Evolutionary conservation across 2,329 filamentous ascomycete genomes (phyloP), one percentile per base, ranked within the genome.

Genomic region (Monosporascus sp.): DNA sequence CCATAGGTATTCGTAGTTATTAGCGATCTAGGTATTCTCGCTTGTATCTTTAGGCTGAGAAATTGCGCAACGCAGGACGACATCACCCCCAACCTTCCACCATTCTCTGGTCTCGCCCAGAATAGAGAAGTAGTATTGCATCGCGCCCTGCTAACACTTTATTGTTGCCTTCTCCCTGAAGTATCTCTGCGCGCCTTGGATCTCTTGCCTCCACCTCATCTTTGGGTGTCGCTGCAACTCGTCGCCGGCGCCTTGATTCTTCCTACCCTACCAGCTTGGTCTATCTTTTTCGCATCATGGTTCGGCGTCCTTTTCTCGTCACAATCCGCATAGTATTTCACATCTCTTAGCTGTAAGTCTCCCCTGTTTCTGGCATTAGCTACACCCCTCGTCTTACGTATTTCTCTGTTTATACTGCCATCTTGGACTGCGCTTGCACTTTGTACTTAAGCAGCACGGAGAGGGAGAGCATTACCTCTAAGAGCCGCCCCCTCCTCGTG

Each of bases 261-360:
- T 41, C 8, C 36, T 36, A 36, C 38, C 38, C 22, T 41, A 25
- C 34, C 48, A 49, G n/a, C 52, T 36, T 27, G 48, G 44, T 50
- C 54, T 48, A 31, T 49, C 49, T 51, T 47, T 51, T 51, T 47
- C 58, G 49, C 62, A 64, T 54, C 62, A 65, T 66, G 62, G 62
- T 60, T 60, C 55, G 61, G 59, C 53, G 59, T 55, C 54, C 56
- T 48, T 37, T 52, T 53, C 51, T 48, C 38, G 48, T 51, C 48
- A 22, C 48, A 48, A 51, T 52, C 53, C 56, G 56, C 50, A 54
- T 48, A 57, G 51, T 51, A 24, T 57, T 60, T 50, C 51, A 58
- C 48, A 50, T 60, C 51, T 63, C 52, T 55, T 64, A 62, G 57
- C 52, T 63, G 62, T 64, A 54, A 62, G 61, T 57, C 38, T 15